Evolutionary conservation across 495 filamentous ascomycete genomes (phyloP).

Genomic region (Neurospora sp.): DNA sequence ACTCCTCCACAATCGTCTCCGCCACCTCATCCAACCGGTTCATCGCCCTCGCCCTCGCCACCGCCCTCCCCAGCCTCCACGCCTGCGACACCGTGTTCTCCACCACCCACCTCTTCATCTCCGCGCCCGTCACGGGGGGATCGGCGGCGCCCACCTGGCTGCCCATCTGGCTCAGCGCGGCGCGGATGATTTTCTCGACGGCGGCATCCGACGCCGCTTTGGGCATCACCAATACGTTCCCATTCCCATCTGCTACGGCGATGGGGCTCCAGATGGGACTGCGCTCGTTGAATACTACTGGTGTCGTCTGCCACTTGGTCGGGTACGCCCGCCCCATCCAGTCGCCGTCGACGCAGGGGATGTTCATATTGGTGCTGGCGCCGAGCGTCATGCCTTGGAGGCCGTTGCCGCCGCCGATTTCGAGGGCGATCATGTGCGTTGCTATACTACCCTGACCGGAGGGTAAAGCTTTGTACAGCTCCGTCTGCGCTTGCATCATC

Average conservation of each 20-base stretch:
- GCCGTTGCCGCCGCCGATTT: conserved; percentile 48
- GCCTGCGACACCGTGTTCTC: conserved; percentile 41
- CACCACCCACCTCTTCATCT: conserved; percentile 41
- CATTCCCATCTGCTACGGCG: conserved; percentile 41
- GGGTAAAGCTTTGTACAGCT: conserved; percentile 29
- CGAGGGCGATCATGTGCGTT: conserved; percentile 37
- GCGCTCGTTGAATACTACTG: conserved; percentile 42
- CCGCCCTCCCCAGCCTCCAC: conserved; percentile 46
- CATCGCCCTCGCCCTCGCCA: conserved; percentile 35
- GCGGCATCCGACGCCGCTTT: conserved; percentile 28
- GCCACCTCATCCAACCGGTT: conserved; percentile 41
- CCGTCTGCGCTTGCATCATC: conserved; percentile 38
- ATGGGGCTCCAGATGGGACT: conserved; percentile 33
- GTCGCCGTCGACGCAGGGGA: conserved; percentile 44
- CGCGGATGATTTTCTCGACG: conserved; percentile 32
- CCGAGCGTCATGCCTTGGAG: conserved; percentile 44
- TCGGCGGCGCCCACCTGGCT: conserved; percentile 39
- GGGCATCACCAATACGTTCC: conserved; percentile 35
- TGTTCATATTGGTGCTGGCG: conserved; percentile 35
- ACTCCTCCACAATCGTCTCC: conserved; percentile 47
- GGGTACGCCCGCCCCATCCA: conserved; percentile 52
- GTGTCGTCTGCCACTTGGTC: conserved; percentile 47
- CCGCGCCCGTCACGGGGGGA: conserved; percentile 29
- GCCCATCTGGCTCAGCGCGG: conserved; percentile 37
- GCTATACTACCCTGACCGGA: conserved; percentile 7